phyloP scores from a whole-genome alignment of 768 basidiomycete species.

The Nidularia pulvinata region DNA sequence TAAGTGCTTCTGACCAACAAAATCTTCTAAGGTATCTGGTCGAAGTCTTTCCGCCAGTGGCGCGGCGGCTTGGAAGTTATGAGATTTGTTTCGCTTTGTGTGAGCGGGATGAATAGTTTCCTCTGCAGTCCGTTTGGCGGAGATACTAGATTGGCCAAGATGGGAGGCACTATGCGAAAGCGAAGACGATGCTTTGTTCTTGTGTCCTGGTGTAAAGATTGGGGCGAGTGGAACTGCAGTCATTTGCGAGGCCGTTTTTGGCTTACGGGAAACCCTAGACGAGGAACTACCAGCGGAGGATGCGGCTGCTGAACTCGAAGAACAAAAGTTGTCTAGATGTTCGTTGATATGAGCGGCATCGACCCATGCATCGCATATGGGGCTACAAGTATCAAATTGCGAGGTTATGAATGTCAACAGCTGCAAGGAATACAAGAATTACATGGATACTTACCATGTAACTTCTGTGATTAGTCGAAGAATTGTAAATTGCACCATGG shows the following conservation, averaged over 20 bases:
- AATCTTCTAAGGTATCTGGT: conserved; percentile 61
- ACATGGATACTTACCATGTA: not conserved
- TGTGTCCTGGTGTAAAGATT: conserved; percentile 30
- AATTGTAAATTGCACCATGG: too few species aligned
- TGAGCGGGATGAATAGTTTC: too few species aligned
- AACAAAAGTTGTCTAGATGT: conserved; percentile 50
- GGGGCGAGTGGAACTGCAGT: conserved; percentile 29
- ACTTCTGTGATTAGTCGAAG: not conserved
- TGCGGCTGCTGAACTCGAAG: not conserved
- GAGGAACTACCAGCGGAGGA: too few species aligned
- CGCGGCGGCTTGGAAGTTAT: conserved; percentile 20
- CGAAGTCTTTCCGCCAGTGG: conserved; percentile 77
- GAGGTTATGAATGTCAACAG: too few species aligned
- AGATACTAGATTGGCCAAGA: too few species aligned
- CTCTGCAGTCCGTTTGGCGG: too few species aligned
- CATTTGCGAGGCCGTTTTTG: not conserved
- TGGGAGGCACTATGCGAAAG: not conserved
- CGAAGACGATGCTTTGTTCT: conserved; percentile 9
- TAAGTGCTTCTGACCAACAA: conserved; percentile 72
- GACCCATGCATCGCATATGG: conserved; percentile 45
- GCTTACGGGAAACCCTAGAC: too few species aligned
- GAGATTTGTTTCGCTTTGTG: conserved; percentile 12
- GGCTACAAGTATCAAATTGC: conserved; percentile 23
- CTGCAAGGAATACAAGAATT: too few species aligned
- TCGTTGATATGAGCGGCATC: conserved; percentile 40